Percentiles rank a stretch among this genome's conserved stretches.
These are phyloP conservation scores for Hypoxylon rickii DNA, from an alignment of 495 filamentous ascomycete genomes.

Conservation along the genomic window DNA sequence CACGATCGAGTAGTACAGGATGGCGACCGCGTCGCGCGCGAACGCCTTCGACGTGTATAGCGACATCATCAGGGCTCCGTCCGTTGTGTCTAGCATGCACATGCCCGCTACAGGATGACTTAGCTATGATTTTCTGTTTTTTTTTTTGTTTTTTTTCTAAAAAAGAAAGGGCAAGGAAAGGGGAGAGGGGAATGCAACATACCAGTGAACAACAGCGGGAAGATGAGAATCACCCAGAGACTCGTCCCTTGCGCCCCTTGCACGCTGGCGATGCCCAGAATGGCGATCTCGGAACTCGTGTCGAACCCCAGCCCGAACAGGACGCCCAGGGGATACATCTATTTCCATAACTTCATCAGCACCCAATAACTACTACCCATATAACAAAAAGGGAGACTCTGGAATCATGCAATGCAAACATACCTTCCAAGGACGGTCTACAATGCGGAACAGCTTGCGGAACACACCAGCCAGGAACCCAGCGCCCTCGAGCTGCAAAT, in stretches of 20 bases:
- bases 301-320: constrained; percentile 96
- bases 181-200: constrained; percentile 15
- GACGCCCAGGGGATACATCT: constrained; percentile 88
- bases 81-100: constrained; percentile 87
- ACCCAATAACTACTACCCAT: too few relatives aligned
- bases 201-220: constrained; percentile 89
- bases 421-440: constrained; percentile 89
- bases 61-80: constrained; percentile 94
- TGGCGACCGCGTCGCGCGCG: constrained; percentile 78
- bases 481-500: constrained; percentile 73
- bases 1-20: constrained; percentile 93
- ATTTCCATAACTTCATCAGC: too few relatives aligned
- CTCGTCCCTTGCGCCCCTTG: constrained; percentile 83
- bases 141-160: too few relatives aligned
- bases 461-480: constrained; percentile 76
- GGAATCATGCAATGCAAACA: not conserved
- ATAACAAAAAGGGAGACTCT: too few relatives aligned
- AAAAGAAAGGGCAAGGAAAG: not conserved
- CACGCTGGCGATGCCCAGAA: constrained; percentile 86
- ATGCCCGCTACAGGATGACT: constrained; percentile 69
- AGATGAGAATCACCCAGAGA: constrained; percentile 94
- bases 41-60: constrained; percentile 81
- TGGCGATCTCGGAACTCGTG: constrained; percentile 90
- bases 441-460: constrained; percentile 75
- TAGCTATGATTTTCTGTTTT: too few relatives aligned